Conservation (phyloP, 768 basidiomycete species). For the Krasilnikovozyma curviuscula region DNA sequence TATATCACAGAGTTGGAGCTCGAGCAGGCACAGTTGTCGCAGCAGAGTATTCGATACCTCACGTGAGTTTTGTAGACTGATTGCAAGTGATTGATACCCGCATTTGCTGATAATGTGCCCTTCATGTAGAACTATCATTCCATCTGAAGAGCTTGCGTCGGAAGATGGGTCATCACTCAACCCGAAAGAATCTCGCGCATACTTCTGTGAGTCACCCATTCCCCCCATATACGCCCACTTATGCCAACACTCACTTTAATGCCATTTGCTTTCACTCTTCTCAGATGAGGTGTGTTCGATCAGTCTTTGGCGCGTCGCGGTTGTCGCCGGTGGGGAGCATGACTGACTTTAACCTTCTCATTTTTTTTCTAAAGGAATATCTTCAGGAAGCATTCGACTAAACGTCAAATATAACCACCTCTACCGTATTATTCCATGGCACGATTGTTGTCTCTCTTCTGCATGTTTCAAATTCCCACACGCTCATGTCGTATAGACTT, state of each 20-base stretch:
- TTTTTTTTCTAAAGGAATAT: too few relatives aligned
- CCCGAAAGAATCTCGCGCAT: constrained; percentile 1
- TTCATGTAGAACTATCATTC: neutral
- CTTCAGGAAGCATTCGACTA: too few relatives aligned
- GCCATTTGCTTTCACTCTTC: neutral
- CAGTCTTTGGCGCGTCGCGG: too few relatives aligned
- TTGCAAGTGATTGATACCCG: neutral
- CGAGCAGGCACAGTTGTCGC: constrained; percentile 60
- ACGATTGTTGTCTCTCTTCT: too few relatives aligned
- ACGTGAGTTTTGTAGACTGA: constrained; percentile 2
- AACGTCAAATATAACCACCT: too few relatives aligned
- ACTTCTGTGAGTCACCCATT: constrained; percentile 3
- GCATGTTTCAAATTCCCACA: too few relatives aligned
- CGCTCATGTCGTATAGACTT: too few relatives aligned
- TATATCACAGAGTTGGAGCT: constrained; percentile 88
- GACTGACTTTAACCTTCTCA: too few relatives aligned
- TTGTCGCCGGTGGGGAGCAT: too few relatives aligned
- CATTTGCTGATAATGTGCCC: neutral
- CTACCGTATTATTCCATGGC: too few relatives aligned
- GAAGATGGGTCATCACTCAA: neutral
- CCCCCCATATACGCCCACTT: neutral
- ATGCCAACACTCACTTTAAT: neutral
- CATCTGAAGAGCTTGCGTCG: constrained; percentile 2
- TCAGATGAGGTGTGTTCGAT: constrained; percentile 1
- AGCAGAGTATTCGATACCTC: constrained; percentile 1